Conservation (phyloP, 371 early-diverging fungal species). For the Paraphysoderma sedebokerense region DNA sequence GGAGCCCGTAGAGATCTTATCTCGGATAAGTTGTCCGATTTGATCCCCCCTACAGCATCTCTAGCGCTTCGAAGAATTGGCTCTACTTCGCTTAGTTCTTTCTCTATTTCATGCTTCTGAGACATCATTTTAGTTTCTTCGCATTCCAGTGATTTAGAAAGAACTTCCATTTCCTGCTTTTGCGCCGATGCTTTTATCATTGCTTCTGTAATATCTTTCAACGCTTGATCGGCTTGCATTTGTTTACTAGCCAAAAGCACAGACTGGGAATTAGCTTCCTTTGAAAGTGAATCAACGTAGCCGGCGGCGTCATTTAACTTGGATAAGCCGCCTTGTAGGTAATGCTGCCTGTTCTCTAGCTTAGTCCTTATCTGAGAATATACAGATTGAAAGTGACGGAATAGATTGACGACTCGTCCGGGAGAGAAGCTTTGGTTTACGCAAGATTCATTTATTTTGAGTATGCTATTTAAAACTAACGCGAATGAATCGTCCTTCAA, state of each 20-base stretch:
- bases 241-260: constrained; percentile 23
- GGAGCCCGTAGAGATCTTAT: constrained; percentile 38
- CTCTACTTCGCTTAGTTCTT: constrained; percentile 28
- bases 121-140: constrained; percentile 19
- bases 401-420: no score
- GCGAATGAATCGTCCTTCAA: no score
- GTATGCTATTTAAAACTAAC: no score
- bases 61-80: constrained; percentile 24
- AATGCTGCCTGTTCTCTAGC: constrained; percentile 15
- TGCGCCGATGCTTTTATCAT: constrained; percentile 27
- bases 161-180: constrained; percentile 29
- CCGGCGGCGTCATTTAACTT: constrained; percentile 24
- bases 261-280: constrained; percentile 13
- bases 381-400: no score
- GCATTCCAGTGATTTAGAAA: constrained; percentile 14
- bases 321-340: constrained; percentile 19
- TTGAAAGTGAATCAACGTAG: constrained; percentile 24
- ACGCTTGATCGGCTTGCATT: constrained; percentile 20
- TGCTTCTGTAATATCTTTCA: constrained; percentile 27
- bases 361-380: constrained; percentile 2
- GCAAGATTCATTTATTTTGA: no score
- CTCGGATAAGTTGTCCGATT: constrained; percentile 28
- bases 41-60: constrained; percentile 32
- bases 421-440: no score
- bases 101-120: constrained; percentile 21